phyloP scores from a whole-genome alignment of 805 yeast species.

The Kluyveromyces nonfermentans region DNA sequence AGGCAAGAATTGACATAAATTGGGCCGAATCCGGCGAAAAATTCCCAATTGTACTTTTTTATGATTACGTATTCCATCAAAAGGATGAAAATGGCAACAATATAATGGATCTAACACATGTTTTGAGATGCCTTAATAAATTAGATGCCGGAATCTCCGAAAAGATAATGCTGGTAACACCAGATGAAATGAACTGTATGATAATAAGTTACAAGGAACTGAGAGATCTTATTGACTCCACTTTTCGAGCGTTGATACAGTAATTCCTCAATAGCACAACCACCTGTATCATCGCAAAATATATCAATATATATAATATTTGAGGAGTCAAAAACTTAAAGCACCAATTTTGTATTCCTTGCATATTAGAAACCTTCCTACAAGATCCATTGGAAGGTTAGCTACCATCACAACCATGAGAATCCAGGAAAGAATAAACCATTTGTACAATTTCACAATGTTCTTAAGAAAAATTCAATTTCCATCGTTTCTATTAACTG shows the following conservation, averaged over 20 bases:
- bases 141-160: slow-evolving; percentile 90
- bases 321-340: no score
- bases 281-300: neutral
- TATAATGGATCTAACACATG: slow-evolving; percentile 72
- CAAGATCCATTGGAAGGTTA: no score
- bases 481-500: no score
- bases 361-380: no score
- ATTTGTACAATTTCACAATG: no score
- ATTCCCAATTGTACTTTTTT: slow-evolving; percentile 64
- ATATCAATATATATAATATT: no score
- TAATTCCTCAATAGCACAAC: neutral
- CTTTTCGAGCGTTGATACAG: slow-evolving; percentile 40
- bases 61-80: slow-evolving; percentile 81
- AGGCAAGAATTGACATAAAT: slow-evolving; percentile 41
- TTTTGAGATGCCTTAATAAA: slow-evolving; percentile 70
- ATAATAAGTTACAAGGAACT: slow-evolving; percentile 80
- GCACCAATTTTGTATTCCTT: no score
- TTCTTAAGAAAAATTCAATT: no score
- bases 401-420: no score
- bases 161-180: slow-evolving; percentile 64
- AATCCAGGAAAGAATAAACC: no score
- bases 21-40: slow-evolving; percentile 74
- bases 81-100: slow-evolving; percentile 70
- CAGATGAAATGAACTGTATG: slow-evolving; percentile 78
- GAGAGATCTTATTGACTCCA: slow-evolving; percentile 56